Evolutionary conservation across 495 filamentous ascomycete genomes (phyloP).

Genomic region (Cercophora scortea): DNA sequence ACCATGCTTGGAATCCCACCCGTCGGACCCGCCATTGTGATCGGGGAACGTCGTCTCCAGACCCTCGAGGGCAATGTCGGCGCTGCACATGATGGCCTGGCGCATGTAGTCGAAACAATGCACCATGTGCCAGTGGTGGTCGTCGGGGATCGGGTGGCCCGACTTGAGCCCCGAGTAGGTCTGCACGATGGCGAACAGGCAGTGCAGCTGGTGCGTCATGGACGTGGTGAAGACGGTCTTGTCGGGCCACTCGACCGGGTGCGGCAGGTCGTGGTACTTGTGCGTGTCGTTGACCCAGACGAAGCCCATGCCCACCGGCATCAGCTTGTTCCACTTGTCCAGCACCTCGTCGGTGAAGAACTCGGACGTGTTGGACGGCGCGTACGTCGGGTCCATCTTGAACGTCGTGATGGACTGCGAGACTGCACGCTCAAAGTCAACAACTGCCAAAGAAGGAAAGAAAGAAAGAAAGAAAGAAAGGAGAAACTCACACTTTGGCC

Average conservation of each 20-base stretch:
- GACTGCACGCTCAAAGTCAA: slow-evolving; percentile 15
- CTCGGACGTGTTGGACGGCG: slow-evolving; percentile 37
- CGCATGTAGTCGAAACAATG: slow-evolving; percentile 45
- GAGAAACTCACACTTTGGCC: background rate
- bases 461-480: background rate
- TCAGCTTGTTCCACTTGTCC: slow-evolving; percentile 35
- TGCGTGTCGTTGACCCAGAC: slow-evolving; percentile 37
- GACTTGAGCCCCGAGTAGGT: slow-evolving; percentile 35
- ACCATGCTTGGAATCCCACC: slow-evolving; percentile 41
- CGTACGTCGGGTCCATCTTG: slow-evolving; percentile 33
- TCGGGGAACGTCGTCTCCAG: slow-evolving; percentile 38
- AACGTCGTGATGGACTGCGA: slow-evolving; percentile 35
- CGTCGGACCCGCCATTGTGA: slow-evolving; percentile 38
- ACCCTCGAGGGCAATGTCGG: slow-evolving; percentile 36
- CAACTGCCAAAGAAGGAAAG: too few species aligned
- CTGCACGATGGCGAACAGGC: slow-evolving; percentile 38
- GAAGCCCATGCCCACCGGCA: slow-evolving; percentile 42
- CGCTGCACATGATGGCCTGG: slow-evolving; percentile 37
- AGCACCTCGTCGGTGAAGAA: slow-evolving; percentile 37
- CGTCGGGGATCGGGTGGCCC: slow-evolving; percentile 29
- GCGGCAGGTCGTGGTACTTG: slow-evolving; percentile 38
- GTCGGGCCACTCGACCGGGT: slow-evolving; percentile 37
- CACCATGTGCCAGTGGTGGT: slow-evolving; percentile 44
- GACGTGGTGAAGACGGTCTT: slow-evolving; percentile 43
- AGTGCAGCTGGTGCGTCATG: slow-evolving; percentile 39